Base-by-base conservation (phyloP, 768 basidiomycete species). In the Multifurca ochricompacta region DNA sequence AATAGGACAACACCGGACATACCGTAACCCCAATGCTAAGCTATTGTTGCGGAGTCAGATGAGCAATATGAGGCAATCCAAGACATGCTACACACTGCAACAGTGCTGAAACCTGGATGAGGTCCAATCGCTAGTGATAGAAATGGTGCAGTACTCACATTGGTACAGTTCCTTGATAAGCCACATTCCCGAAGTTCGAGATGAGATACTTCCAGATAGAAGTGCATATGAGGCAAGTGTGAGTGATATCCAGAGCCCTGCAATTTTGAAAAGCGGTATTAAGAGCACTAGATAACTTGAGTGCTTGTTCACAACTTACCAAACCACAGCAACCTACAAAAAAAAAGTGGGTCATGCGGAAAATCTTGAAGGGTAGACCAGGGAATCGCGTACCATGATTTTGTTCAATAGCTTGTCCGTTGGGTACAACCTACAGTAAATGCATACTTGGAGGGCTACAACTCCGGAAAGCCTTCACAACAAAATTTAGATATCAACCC, bases 171-270 rank as follows among this genome's bases (percentile, higher is more conserved):
- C 53, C 59, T 1, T 14, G 2, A 3, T 16, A 2, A 1, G 19
- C 31, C 32, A 50, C 50, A 10, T 61, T 53, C 31, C 61, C 61
- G 10, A 35, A 62, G 47, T 58, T 57, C 3, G 53, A 35, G 25
- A 62, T 31, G n/a, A 62, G 43, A 42, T 62, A 62, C 2, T 45
- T 25, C 61, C 61, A 62, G 14, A 13, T 6, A 19, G 59, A 56
- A n/a, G 51, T 21, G 18, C 52, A 60, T 21, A 57, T 47, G 34
- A 63, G 27, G 14, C 27, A 27, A 14, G 55, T 54, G 25, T 63
- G 59, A 6, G 27, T 4, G 18, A 23, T 5, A 27, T 63, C 62
- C 40, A 59, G 36, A 6, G 27, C 6, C 61, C 60, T 63, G 19
- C 25, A 9, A 6, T 42, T 52, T 31, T 4, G 11, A 23, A 25